Base-by-base conservation (phyloP, 768 basidiomycete species). In the Chalciporus pseudorubinellus region DNA sequence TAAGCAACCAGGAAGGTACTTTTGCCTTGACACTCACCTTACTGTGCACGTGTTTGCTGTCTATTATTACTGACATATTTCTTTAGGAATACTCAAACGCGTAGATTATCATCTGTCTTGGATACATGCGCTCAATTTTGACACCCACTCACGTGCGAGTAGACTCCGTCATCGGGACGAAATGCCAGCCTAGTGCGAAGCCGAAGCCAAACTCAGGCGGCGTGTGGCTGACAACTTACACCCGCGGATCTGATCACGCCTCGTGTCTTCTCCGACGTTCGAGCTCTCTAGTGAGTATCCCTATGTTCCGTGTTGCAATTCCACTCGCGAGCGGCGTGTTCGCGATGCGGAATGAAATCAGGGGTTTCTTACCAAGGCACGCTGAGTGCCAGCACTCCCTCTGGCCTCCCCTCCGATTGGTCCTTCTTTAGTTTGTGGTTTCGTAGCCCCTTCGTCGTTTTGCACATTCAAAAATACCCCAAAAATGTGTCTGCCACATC, bases 231-330 rank as follows among this genome's bases (percentile, higher is more conserved):
- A 26, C 26, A 22, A 51, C 51, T 66, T 66, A 68, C 52, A 52
- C 57, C 66, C 68, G 68, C 66, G 66, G 68, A 66, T 66, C 63
- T 66, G 44, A 57, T 48, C 48, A 21, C 22, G 56, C 66, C 66
- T 68, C 66, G 61, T 69, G 68, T 40, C 47, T 39, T 38, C 38
- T 36, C 39, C 26, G 26, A 26, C 26, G 26, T 26, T 26, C 26
- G 31, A 34, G 42, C 34, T 39, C 19, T 22, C 19, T 38, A 39
- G 51, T 44, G 55, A 44, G 55, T 44, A 42, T 55, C 51, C 48
- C 50, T n/a, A 31, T 40, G 46, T 28, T 9, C 28, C 33, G 16
- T 34, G 46, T 36, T 45, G 38, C 33, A 13, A 11, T 21, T 6
- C 36, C 26, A 41, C 31, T 44, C 39, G 26, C 36, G 41, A 63